Evolutionary conservation across 1,139 yeast genomes (phyloP), one percentile per base, ranked within the genome.

Genomic region (Kluyveromyces sp.): DNA sequence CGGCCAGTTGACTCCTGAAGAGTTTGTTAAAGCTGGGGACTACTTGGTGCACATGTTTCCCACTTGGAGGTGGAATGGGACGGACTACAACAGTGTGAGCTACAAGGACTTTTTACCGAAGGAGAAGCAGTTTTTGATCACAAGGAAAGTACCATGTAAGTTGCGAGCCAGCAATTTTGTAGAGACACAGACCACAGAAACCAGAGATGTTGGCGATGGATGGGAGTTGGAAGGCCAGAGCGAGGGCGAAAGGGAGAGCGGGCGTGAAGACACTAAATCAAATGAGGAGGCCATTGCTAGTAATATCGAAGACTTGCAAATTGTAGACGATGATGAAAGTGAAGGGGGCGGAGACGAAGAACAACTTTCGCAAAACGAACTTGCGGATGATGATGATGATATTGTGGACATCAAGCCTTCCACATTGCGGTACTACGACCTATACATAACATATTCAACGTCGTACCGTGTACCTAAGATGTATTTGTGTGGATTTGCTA

Each of bases 391-490:
- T 29, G 62, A 59, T 29, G 77, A 70, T 29, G 62, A 59, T 29
- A 66, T 65, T n/a, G 68, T 66, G 10, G 70, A 63, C 3, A 71
- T 67, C 47, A 69, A 66, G 40, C 63, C 70, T 28, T 59, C 54
- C 46, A 71, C 57, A 50, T 75, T 78, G 58, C 74, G 98, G 52
- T 79, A 80, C 53, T 92, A 90, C 64, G 96, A 92, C 65, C 70
- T 92, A 47, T 92, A 83, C 68, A 89, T 92, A 58, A 79, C 95
- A 6, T 92, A 92, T 64, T 88, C 96, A 25, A 90, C 98, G 0
- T 86, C 96, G 2, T 92, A 92, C 64, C 74, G 97, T 39, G 98
- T 94, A 5, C 99, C 99, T 34, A 89, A 94, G 70, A 74, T 94
- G 74, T 94, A 89, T 60, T 70, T 92, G 45, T 88, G 88, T 25